Percentiles rank a stretch among this genome's conserved stretches.
These are phyloP conservation scores for Erigeron philadelphicus DNA, from an alignment of 140 eudicot species.

Conservation along the genomic window DNA sequence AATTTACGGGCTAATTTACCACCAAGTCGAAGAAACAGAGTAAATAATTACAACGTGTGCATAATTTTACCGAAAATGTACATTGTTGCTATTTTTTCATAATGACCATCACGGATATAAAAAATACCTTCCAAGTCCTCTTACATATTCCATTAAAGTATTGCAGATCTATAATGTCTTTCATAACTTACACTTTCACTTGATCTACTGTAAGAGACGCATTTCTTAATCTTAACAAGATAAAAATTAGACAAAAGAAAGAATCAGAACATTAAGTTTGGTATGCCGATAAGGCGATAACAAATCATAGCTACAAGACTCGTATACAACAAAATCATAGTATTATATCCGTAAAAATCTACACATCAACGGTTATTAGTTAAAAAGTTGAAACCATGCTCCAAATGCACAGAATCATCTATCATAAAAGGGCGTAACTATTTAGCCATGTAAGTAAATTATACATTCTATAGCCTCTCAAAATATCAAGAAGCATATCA, in stretches of 20 bases:
- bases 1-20: too few relatives aligned
- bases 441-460: not conserved
- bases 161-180: too few relatives aligned
- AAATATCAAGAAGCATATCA: conserved; percentile 2
- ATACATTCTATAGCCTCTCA: not conserved
- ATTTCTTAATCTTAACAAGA: not conserved
- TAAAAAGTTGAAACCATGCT: not conserved
- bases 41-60: too few relatives aligned
- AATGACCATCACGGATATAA: too few relatives aligned
- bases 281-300: not conserved
- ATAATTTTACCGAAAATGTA: too few relatives aligned
- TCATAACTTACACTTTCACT: not conserved
- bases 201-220: not conserved
- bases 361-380: not conserved
- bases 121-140: too few relatives aligned
- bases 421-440: not conserved
- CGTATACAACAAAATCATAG: not conserved
- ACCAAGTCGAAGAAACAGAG: too few relatives aligned
- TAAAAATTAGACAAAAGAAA: not conserved
- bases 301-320: not conserved
- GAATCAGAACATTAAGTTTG: not conserved
- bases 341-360: not conserved
- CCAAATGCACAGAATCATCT: not conserved
- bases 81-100: too few relatives aligned
- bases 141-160: too few relatives aligned